Percentiles rank a stretch among this genome's conserved stretches.
These are phyloP conservation scores for Kwoniella bestiolae DNA, from an alignment of 768 basidiomycete genomes.

Conservation along the genomic window DNA sequence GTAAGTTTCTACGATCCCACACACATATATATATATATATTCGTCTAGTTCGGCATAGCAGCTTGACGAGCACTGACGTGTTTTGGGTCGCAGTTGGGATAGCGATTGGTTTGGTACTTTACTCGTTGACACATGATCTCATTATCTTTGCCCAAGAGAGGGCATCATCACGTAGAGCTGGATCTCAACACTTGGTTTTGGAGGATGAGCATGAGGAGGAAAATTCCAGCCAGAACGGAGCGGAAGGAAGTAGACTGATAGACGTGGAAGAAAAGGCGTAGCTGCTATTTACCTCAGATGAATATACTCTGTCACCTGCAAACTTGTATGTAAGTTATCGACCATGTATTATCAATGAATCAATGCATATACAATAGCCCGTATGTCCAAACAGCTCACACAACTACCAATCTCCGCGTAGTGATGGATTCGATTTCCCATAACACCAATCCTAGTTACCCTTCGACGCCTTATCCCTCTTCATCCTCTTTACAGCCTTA, in stretches of 20 bases:
- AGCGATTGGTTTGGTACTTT: background rate
- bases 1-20: background rate
- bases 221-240: too few species aligned
- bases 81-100: background rate
- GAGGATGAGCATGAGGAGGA: background rate
- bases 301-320: too few species aligned
- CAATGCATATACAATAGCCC: background rate
- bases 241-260: too few species aligned
- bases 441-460: background rate
- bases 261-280: background rate
- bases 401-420: too few species aligned
- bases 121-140: background rate
- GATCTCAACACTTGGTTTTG: too few species aligned
- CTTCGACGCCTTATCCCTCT: conserved; percentile 42
- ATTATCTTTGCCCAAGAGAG: background rate
- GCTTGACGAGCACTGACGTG: background rate
- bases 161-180: too few species aligned
- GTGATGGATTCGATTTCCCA: too few species aligned
- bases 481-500: conserved; percentile 62
- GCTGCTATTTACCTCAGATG: too few species aligned
- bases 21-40: too few species aligned
- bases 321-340: background rate
- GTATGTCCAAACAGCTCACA: too few species aligned
- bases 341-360: background rate
- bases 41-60: too few species aligned